Base-by-base conservation (phyloP, 129 eudicot species). In the Artemisia argyi region DNA sequence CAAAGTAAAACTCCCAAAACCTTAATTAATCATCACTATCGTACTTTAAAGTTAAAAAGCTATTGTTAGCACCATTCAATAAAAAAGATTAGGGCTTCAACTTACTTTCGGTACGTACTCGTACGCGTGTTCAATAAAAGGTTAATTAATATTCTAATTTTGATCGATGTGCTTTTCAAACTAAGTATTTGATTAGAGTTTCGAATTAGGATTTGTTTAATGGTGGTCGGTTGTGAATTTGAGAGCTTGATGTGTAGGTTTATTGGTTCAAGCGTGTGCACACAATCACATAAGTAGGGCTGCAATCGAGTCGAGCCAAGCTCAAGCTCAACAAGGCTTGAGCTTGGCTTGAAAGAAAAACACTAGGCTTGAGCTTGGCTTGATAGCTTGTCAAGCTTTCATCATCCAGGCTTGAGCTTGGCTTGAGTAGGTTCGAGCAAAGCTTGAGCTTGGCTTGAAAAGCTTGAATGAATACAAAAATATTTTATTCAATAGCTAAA, bases 41-140 rank as follows among this genome's bases (percentile, higher is more conserved):
- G 4, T 26, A 26, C 4, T 26, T 26, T 26, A 26, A 26, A 26
- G 30, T 62, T 13, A 62, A 62, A 18, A 62, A 62, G 32, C 32
- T 18, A 62, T 39, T 5, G 35, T 13, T 62, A 62, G 48, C 67
- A 62, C 35, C 13, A 7, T 62, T 62, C 49, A 26, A 26, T 2
- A 10, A 62, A 30, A 32, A 62, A 62, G 24, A 62, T 62, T 62
- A 32, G 7, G 49, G 46, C 46, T 15, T 62, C 19, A 62, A 8
- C 22, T 62, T 30, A 16, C 67, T 62, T 62, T 32, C 19, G 67
- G n/a, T n/a, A n/a, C n/a, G 49, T 62, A 26, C 67, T 26, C 32
- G 35, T 62, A 30, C 24, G 50, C 67, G 35, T 62, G 67, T 26
- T 62, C 50, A 28, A 4, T 62, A 62, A 32, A 30, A 19, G 47